phyloP scores from a whole-genome alignment of 495 filamentous ascomycete species.

The Extremus antarcticus region DNA sequence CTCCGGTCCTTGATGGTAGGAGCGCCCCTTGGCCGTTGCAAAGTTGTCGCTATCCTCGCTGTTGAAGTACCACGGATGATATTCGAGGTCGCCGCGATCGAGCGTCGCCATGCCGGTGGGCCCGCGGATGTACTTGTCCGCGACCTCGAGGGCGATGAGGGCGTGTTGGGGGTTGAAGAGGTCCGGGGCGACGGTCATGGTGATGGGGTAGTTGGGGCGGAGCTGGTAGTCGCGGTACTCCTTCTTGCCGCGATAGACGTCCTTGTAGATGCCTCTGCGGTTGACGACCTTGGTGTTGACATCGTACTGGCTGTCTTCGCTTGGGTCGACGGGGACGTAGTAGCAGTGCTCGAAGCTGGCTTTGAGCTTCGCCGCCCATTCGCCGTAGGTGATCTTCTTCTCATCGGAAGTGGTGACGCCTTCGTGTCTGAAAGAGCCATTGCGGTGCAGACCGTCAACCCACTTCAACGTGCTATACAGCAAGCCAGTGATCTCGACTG shows the following conservation, averaged over 20 bases:
- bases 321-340: conserved; percentile 60
- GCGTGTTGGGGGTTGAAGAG: conserved; percentile 73
- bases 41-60: conserved; percentile 85
- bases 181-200: conserved; percentile 85
- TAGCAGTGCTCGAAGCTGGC: conserved; percentile 82
- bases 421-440: conserved; percentile 57
- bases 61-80: conserved; percentile 88
- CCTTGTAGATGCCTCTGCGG: conserved; percentile 94
- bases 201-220: conserved; percentile 85
- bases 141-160: conserved; percentile 62
- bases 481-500: conserved; percentile 88
- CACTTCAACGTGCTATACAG: conserved; percentile 80
- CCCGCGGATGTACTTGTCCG: conserved; percentile 67
- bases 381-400: conserved; percentile 55
- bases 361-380: conserved; percentile 77
- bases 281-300: conserved; percentile 70
- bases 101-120: conserved; percentile 94
- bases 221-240: conserved; percentile 97
- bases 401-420: conserved; percentile 55
- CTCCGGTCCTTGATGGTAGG: conserved; percentile 97
- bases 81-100: conserved; percentile 83
- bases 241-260: conserved; percentile 82
- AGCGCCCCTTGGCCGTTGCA: conserved; percentile 79
- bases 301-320: conserved; percentile 64
- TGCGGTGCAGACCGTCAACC: conserved; percentile 53